Conservation (phyloP, 2,329 filamentous ascomycete species). For the Cytospora paraplurivora region DNA sequence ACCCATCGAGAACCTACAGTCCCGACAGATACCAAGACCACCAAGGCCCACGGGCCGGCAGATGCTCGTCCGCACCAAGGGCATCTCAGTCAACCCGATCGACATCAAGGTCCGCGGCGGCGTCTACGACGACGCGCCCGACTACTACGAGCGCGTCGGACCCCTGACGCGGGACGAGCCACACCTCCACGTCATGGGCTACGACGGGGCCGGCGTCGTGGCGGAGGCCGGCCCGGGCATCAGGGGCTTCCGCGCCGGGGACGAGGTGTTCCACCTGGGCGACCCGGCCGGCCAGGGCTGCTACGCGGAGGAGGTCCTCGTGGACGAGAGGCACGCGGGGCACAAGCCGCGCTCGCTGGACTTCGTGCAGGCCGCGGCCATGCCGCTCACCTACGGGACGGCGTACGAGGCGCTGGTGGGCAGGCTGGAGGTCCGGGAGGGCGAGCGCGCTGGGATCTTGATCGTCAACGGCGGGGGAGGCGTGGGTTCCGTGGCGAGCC, state of each 20-base stretch:
- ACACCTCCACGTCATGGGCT: slow-evolving; percentile 45
- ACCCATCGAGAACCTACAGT: slow-evolving; percentile 31
- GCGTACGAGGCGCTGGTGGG: slow-evolving; percentile 48
- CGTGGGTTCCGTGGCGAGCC: slow-evolving; percentile 46
- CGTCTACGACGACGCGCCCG: slow-evolving; percentile 41
- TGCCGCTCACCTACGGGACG: slow-evolving; percentile 48
- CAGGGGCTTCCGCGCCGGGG: slow-evolving; percentile 43
- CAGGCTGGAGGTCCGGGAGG: slow-evolving; percentile 38
- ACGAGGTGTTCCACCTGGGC: slow-evolving; percentile 47
- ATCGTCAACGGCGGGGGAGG: slow-evolving; percentile 51
- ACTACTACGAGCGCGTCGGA: slow-evolving; percentile 40
- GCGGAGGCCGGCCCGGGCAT: slow-evolving; percentile 38
- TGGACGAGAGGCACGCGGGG: slow-evolving; percentile 43
- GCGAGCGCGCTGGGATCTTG: slow-evolving; percentile 40
- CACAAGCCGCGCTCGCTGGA: slow-evolving; percentile 43
- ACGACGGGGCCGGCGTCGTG: slow-evolving; percentile 46
- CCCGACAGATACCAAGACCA: slow-evolving; percentile 29
- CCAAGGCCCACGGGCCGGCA: slow-evolving; percentile 31
- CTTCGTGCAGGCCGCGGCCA: slow-evolving; percentile 44
- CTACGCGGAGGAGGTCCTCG: slow-evolving; percentile 46
- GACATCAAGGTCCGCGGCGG: slow-evolving; percentile 42
- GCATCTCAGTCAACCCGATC: slow-evolving; percentile 41
- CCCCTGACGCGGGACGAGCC: slow-evolving; percentile 27
- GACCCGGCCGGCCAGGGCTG: slow-evolving; percentile 43
- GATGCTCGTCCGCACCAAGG: slow-evolving; percentile 34